A percentile compares a stretch with the other conserved stretches of the same genome.
Conservation (phyloP, 192 early-diverging fungal species). For the Geranomyces michiganensis region DNA sequence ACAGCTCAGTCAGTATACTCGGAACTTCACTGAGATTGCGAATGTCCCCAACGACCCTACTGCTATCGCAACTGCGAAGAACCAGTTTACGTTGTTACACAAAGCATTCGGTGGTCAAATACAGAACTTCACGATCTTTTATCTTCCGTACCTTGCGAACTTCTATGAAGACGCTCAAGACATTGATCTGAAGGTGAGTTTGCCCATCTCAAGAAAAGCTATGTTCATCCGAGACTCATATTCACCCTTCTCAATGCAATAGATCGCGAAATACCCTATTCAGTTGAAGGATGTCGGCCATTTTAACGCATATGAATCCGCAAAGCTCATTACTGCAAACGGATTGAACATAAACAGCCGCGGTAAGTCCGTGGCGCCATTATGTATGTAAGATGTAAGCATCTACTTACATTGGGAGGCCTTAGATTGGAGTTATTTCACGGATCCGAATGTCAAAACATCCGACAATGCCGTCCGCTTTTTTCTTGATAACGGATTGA, state of each 20-base stretch:
- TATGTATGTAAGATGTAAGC: no score
- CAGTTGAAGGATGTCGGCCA: neutral
- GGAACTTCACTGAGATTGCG: neutral
- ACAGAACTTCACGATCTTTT: slow-evolving; percentile 1
- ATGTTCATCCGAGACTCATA: no score
- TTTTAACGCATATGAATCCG: slow-evolving; percentile 23
- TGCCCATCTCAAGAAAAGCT: neutral
- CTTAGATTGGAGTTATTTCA: no score
- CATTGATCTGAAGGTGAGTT: slow-evolving; percentile 15
- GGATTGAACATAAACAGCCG: neutral
- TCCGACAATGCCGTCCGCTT: slow-evolving; percentile 24
- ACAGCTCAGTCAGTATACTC: neutral
- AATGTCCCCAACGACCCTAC: neutral
- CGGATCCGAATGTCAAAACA: no score
- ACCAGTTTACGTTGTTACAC: neutral
- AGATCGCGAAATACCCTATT: slow-evolving; percentile 19
- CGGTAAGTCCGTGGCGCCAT: no score
- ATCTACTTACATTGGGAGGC: no score
- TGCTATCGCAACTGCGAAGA: neutral
- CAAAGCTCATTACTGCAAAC: neutral
- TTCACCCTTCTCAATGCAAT: no score
- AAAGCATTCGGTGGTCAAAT: neutral
- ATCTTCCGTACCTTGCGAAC: slow-evolving; percentile 18
- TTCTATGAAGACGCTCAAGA: slow-evolving; percentile 3
- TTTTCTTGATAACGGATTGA: slow-evolving; percentile 29